A percentile compares a stretch with the other conserved stretches of the same genome.
phyloP scores from a whole-genome alignment of 73 alveolate genomes.

The Breviolum minutum region DNA sequence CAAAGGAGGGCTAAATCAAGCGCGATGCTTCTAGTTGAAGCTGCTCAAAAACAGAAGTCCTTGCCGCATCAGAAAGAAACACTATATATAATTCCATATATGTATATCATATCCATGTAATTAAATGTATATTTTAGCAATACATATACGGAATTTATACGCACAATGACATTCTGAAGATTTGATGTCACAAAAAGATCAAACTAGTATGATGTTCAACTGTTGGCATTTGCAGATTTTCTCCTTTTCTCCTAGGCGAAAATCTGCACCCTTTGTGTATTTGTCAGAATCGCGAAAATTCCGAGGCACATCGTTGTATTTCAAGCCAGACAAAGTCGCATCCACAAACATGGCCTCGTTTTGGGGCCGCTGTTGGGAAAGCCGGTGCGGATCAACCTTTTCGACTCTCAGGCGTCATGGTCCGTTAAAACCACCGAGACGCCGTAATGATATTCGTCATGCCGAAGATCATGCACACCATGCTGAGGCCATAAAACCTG shows the following conservation, averaged over 20 bases:
- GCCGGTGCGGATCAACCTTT: not conserved
- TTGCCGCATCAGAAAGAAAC: too few species aligned
- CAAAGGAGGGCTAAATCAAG: too few species aligned
- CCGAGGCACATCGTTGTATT: slow-evolving; percentile 43
- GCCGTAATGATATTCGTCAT: slow-evolving; percentile 88
- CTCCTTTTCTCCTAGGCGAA: too few species aligned
- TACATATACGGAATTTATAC: too few species aligned
- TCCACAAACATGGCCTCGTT: slow-evolving; percentile 89
- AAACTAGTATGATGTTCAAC: not conserved
- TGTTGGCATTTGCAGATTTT: not conserved
- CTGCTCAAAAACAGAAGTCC: too few species aligned
- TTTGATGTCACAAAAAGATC: too few species aligned
- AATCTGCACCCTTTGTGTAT: not conserved
- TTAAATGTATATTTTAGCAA: too few species aligned
- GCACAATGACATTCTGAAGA: too few species aligned
- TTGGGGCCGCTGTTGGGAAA: too few species aligned
- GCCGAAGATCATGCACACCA: slow-evolving; percentile 83
- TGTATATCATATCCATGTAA: too few species aligned
- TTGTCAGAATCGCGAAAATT: not conserved
- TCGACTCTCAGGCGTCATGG: not conserved
- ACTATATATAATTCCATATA: too few species aligned
- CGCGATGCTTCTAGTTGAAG: too few species aligned
- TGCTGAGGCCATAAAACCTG: slow-evolving; percentile 64
- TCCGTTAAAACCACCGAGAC: not conserved
- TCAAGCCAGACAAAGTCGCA: slow-evolving; percentile 84